A percentile compares a stretch with the other conserved stretches of the same genome.
Evolutionary conservation across 495 filamentous ascomycete genomes (phyloP).

Genomic region (Penicilliopsis zonata): DNA sequence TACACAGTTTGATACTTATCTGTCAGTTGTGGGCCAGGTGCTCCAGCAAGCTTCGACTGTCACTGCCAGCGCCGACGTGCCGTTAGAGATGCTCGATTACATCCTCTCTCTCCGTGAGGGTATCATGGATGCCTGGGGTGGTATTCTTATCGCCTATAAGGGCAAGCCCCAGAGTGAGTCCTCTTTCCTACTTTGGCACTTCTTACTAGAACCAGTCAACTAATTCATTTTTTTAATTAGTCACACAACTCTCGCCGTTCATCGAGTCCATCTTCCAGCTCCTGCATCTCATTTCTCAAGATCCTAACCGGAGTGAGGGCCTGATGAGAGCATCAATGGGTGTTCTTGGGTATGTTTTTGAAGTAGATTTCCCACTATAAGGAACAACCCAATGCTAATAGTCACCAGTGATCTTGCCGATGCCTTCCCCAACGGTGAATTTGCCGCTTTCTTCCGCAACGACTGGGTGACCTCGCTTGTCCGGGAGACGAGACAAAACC

Average conservation of each 20-base stretch:
- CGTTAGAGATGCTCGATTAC: constrained; percentile 90
- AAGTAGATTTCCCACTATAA: too few relatives aligned
- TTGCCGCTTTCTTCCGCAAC: constrained; percentile 67
- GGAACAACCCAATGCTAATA: constrained; percentile 26
- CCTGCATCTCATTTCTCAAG: constrained; percentile 67
- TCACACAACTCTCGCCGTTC: constrained; percentile 58
- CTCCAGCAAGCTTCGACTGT: constrained; percentile 85
- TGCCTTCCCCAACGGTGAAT: constrained; percentile 83
- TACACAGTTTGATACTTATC: constrained; percentile 82
- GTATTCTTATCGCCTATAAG: constrained; percentile 89
- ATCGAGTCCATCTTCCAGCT: constrained; percentile 83
- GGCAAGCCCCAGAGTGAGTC: constrained; percentile 35
- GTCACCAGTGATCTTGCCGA: constrained; percentile 77
- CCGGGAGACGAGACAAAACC: constrained; percentile 74
- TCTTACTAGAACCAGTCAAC: constrained; percentile 4
- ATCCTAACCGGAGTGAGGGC: constrained; percentile 79
- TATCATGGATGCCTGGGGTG: constrained; percentile 98
- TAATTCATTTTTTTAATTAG: constrained; percentile 26
- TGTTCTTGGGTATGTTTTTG: constrained; percentile 79
- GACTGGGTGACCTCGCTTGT: constrained; percentile 85
- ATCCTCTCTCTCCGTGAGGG: constrained; percentile 88
- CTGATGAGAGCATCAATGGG: constrained; percentile 89
- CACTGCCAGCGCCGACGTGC: constrained; percentile 53
- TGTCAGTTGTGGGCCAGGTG: constrained; percentile 83
- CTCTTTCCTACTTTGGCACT: not conserved